Conservation (phyloP, 1,139 yeast species). For the Kodamaea plutei region DNA sequence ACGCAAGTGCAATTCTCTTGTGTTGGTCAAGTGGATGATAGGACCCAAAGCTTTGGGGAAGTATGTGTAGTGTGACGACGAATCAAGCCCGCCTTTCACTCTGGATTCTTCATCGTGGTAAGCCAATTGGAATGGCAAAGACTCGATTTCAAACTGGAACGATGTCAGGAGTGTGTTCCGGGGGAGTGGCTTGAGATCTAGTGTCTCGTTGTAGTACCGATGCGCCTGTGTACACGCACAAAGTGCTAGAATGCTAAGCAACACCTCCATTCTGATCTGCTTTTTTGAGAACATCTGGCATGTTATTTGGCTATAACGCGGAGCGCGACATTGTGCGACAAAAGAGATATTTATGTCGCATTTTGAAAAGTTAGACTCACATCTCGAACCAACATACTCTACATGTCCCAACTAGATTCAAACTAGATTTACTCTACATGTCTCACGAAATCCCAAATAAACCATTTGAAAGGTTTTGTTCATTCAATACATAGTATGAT, state of each 20-base stretch:
- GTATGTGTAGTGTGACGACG: slow-evolving; percentile 50
- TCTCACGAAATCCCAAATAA: too few species aligned
- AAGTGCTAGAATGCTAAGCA: too few species aligned
- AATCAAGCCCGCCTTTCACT: slow-evolving; percentile 19
- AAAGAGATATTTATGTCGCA: too few species aligned
- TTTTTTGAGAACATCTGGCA: slow-evolving; percentile 1
- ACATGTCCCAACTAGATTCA: too few species aligned
- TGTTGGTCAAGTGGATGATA: slow-evolving; percentile 58
- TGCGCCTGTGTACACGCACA: slow-evolving; percentile 9
- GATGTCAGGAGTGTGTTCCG: slow-evolving; percentile 64
- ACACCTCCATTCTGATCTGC: slow-evolving; percentile 1
- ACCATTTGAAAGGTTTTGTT: too few species aligned
- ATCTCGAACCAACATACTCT: too few species aligned
- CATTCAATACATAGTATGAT: too few species aligned
- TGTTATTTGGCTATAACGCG: too few species aligned
- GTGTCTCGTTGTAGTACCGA: slow-evolving; percentile 48
- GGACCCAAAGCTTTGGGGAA: slow-evolving; percentile 86
- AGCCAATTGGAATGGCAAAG: slow-evolving; percentile 37
- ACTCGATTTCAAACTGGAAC: slow-evolving; percentile 61
- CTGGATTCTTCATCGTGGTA: slow-evolving; percentile 20
- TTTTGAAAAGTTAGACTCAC: too few species aligned
- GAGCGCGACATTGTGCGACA: too few species aligned
- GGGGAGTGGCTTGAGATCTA: slow-evolving; percentile 65
- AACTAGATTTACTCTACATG: too few species aligned
- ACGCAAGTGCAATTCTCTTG: slow-evolving; percentile 75